phyloP scores from a whole-genome alignment of 2,329 filamentous ascomycete species.

The Tolypocladium nubicola region DNA sequence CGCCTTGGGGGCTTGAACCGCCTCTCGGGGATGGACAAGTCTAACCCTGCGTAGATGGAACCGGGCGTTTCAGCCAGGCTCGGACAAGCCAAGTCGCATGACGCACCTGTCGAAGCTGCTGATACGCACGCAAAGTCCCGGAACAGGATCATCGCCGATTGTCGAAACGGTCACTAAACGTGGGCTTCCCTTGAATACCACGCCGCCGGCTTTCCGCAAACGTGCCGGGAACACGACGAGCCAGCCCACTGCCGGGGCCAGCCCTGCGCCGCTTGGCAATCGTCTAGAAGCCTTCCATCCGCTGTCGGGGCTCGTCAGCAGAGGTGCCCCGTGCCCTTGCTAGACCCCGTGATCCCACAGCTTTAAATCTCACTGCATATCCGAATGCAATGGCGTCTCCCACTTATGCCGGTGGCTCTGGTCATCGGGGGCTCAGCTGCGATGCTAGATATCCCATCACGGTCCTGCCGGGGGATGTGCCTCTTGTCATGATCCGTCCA shows the following conservation, averaged over 20 bases:
- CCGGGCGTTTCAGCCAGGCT: not conserved
- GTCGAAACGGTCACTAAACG: not conserved
- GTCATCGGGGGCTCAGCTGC: not conserved
- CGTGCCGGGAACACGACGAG: not conserved
- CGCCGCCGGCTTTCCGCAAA: not conserved
- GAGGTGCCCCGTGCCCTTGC: not conserved
- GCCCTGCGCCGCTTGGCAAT: not conserved
- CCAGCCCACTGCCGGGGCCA: not conserved
- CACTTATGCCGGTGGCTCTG: not conserved
- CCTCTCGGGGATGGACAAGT: not conserved
- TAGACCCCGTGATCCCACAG: not conserved
- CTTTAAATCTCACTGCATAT: slow-evolving; percentile 2
- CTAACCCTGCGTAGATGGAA: not conserved
- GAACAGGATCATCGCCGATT: not conserved
- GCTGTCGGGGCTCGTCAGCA: not conserved
- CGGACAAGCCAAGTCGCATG: not conserved
- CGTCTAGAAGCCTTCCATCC: not conserved
- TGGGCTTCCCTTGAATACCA: no score
- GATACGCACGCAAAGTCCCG: not conserved
- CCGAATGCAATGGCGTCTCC: not conserved
- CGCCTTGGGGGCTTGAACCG: not conserved
- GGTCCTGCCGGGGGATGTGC: not conserved
- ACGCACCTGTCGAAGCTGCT: not conserved
- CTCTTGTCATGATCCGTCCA: not conserved
- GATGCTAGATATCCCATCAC: not conserved